Evolutionary conservation across 176 grass and related monocot species (phyloP), one percentile per base, ranked within the genome.

Genomic region (Coix lacrymajobi): DNA sequence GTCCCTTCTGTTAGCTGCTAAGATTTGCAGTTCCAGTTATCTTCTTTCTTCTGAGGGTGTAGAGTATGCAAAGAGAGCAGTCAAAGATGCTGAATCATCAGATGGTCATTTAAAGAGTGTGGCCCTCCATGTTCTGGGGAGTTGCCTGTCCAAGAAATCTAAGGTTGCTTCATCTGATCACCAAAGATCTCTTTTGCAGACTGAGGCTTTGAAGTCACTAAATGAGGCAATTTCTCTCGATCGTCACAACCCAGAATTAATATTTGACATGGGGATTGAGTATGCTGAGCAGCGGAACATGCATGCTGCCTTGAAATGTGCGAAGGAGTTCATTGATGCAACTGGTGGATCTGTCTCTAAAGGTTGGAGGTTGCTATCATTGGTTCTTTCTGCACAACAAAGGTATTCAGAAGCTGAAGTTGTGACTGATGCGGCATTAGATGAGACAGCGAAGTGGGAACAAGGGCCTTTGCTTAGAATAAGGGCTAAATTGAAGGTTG

Each of bases 361-460:
- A 88, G 96, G 96, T 6, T 99, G 96, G 96, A 92, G 85, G 29
- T 92, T 99, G 63, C 85, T 99, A 79, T 88, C 89, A 19, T 80
- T 99, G 81, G 83, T 99, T 89, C 90, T 99, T 68, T 99, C 93
- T 22, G 93, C 93, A 68, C 93, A 96, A 79, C 85, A 91, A 68
- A 93, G 89, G 54, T 96, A 92, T 88, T 86, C 66, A 11, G 96
- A 99, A 73, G 93, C 96, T 36, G 91, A 92, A 79, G 84, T 96
- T 66, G 93, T 99, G 20, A 93, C 89, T 79, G 96, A 96, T 93
- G 96, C 96, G 28, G 92, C 96, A 73, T 75, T 99, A 74, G 91
- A 99, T 72, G 96, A 99, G 69, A 99, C 91, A 10, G 70, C 80
- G n/a, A 99, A 96, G 86, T 99, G 96, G 96, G 93, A 96, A 32